A percentile compares a stretch with the other conserved stretches of the same genome.
Conservation (phyloP, 805 yeast species). For the Pichia deserticola region DNA sequence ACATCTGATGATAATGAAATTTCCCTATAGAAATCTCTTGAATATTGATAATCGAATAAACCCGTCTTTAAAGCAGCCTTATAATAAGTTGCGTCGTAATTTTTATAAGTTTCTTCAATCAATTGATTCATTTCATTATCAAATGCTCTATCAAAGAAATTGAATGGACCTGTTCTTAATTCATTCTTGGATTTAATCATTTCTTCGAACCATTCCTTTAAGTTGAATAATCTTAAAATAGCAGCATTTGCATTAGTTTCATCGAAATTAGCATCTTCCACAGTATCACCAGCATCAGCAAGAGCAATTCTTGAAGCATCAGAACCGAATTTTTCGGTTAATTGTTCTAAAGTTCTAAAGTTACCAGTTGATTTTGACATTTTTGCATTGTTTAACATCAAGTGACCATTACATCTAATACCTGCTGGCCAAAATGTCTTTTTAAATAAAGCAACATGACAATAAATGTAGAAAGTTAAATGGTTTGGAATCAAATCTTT, state of each 20-base stretch:
- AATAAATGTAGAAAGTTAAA: conserved; percentile 89
- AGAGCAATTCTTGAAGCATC: conserved; percentile 96
- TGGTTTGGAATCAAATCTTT: conserved; percentile 97
- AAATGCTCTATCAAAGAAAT: conserved; percentile 82
- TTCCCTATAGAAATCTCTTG: conserved; percentile 96
- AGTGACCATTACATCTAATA: conserved; percentile 91
- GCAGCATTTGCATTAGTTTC: conserved; percentile 97
- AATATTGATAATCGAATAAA: conserved; percentile 86
- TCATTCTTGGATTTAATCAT: conserved; percentile 42
- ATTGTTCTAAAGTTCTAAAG: conserved; percentile 83
- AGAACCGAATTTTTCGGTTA: conserved; percentile 86
- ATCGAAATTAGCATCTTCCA: conserved; percentile 97
- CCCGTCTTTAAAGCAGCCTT: conserved; percentile 88
- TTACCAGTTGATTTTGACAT: conserved; percentile 98
- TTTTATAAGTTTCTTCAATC: conserved; percentile 64
- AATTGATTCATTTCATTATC: conserved; percentile 88
- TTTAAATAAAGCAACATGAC: conserved; percentile 90
- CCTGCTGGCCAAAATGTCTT: conserved; percentile 90
- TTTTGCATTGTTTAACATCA: conserved; percentile 90
- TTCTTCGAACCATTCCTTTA: conserved; percentile 95
- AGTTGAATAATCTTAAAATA: conserved; percentile 80
- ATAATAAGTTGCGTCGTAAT: conserved; percentile 67
- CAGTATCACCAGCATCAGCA: conserved; percentile 97
- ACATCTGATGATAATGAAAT: conserved; percentile 39
- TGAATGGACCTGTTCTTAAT: conserved; percentile 50